phyloP scores from a whole-genome alignment of 202 grass and related monocot genomes.

The Cymbopogon flexuosus region DNA sequence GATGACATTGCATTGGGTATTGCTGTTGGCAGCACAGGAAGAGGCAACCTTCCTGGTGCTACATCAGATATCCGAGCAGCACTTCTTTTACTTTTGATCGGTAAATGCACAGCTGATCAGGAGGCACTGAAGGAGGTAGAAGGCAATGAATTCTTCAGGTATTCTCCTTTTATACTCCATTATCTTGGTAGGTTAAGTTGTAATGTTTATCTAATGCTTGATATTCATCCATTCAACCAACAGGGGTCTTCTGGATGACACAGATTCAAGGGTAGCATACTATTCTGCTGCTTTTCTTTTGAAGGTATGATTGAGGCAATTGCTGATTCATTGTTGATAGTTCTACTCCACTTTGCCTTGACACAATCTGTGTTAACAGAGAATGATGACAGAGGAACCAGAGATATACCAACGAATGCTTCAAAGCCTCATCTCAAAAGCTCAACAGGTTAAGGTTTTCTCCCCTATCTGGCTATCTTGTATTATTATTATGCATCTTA shows the following conservation, averaged over 20 bases:
- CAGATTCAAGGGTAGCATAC: conserved; percentile 95
- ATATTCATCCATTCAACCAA: conserved; percentile 27
- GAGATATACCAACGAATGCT: conserved; percentile 92
- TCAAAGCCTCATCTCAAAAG: conserved; percentile 86
- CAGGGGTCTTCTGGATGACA: conserved; percentile 91
- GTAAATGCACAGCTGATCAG: conserved; percentile 93
- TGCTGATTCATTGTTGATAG: conserved; percentile 33
- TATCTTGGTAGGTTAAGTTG: background rate
- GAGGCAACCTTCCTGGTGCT: conserved; percentile 92
- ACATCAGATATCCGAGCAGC: conserved; percentile 97
- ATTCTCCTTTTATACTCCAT: conserved; percentile 24
- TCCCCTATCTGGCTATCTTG: background rate
- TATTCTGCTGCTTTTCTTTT: conserved; percentile 98
- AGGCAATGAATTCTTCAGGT: conserved; percentile 99
- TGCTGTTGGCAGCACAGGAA: conserved; percentile 93
- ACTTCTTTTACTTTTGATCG: conserved; percentile 89
- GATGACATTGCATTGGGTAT: conserved; percentile 98
- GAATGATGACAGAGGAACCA: conserved; percentile 98
- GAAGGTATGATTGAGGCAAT: conserved; percentile 56
- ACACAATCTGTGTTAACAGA: conserved; percentile 51
- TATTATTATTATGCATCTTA: conserved; percentile 19
- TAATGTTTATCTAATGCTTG: conserved; percentile 6
- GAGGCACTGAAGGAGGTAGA: conserved; percentile 87
- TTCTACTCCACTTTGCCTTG: conserved; percentile 16
- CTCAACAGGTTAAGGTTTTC: conserved; percentile 65